Evolutionary conservation across 306 rosid species (phyloP), one percentile per base, ranked within the genome.

Genomic region (Pachyrhizus erosus): DNA sequence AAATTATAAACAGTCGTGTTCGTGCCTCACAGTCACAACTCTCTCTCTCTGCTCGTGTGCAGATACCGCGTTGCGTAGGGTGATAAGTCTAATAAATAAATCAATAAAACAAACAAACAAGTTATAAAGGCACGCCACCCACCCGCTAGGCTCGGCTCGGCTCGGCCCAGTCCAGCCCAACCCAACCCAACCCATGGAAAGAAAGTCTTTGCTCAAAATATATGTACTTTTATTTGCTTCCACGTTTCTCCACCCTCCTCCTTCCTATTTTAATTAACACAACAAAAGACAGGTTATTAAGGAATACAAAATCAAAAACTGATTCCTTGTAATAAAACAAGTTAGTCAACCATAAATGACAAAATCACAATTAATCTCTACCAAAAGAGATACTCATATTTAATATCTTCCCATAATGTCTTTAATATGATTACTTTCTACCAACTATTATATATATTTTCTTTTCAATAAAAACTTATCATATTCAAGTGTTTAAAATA

Each of bases 61-160:
- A 33, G n/a, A 66, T 33, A 48, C 45, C 27, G 82, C 66, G 82
- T 66, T 65, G 81, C 73, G 64, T 77, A 29, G 49, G 1, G 62
- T 15, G 65, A 58, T 54, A 60, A 17, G 18, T 40, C 13, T 67
- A 33, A 31, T 57, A 57, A 21, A 52, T 23, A 58, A 23, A 57
- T 23, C 2, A 66, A 34, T 37, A 57, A 40, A 39, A 17, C 13
- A 40, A 57, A 2, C 43, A 11, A 14, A 2, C 34, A 57, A 65
- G 14, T 34, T 34, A 39, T 67, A 18, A 70, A 8, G 57, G 37
- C 45, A 67, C 20, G 77, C 62, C 14, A 54, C 29, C 58, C 11
- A 52, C 78, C 78, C 49, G 34, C 66, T 18, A 12, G 21, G 29
- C 21, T 34, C 21, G 49, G 13, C 78, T n/a, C n/a, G n/a, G n/a